A percentile compares a stretch with the other conserved stretches of the same genome.
Conservation (phyloP, 345 rosid species). For the Heritiera littoralis region DNA sequence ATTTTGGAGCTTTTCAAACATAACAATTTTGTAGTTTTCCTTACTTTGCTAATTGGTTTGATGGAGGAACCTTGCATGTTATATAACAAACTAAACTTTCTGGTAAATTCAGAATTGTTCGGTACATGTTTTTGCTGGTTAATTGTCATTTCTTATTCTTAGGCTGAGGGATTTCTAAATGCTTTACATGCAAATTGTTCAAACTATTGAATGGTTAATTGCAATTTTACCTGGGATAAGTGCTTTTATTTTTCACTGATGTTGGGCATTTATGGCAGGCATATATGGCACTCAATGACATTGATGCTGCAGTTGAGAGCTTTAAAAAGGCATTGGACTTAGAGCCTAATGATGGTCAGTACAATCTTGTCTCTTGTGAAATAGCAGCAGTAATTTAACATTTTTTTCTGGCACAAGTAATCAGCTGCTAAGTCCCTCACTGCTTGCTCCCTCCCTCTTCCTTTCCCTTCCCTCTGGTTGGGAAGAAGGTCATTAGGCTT, state of each 20-base stretch:
- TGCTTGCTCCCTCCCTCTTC: not conserved
- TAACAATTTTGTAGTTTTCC: too few species aligned
- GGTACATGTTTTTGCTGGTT: too few species aligned
- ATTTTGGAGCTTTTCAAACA: too few species aligned
- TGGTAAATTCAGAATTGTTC: too few species aligned
- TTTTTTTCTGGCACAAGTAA: not conserved
- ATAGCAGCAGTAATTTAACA: not conserved
- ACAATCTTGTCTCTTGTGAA: constrained; percentile 2
- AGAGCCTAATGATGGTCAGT: constrained; percentile 65
- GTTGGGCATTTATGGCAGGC: constrained; percentile 36
- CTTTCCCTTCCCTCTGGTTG: not conserved
- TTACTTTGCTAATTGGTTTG: too few species aligned
- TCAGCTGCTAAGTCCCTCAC: not conserved
- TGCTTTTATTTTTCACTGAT: not conserved
- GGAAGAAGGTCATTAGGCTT: not conserved
- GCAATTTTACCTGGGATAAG: not conserved
- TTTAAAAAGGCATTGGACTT: constrained; percentile 60
- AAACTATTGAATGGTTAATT: not conserved
- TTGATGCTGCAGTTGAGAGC: constrained; percentile 66
- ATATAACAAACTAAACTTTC: too few species aligned
- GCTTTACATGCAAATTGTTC: not conserved
- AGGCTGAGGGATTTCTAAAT: not conserved
- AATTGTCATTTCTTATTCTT: too few species aligned
- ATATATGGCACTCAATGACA: constrained; percentile 58
- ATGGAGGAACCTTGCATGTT: too few species aligned